Evolutionary conservation across 306 rosid species (phyloP).

Genomic region (Cicer bijugum): DNA sequence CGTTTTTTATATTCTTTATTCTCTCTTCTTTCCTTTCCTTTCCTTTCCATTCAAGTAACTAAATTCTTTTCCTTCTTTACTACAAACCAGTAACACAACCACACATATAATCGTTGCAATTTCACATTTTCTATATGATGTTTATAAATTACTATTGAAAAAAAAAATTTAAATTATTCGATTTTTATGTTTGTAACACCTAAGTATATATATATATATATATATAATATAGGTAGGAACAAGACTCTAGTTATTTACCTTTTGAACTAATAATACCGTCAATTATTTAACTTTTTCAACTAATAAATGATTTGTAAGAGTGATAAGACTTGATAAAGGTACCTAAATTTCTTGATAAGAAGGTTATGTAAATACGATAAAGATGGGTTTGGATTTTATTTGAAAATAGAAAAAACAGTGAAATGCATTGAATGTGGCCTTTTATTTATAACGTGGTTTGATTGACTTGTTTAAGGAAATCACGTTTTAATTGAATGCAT

Average conservation of each 20-base stretch:
- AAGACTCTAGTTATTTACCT: too few species aligned
- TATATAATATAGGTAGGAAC: too few species aligned
- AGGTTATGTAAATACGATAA: slow-evolving; percentile 23
- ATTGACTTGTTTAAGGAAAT: slow-evolving; percentile 47
- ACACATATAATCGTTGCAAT: too few species aligned
- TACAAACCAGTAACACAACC: too few species aligned
- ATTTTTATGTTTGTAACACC: too few species aligned
- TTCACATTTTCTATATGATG: too few species aligned
- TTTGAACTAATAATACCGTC: too few species aligned
- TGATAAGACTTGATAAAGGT: not conserved
- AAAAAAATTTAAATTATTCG: too few species aligned
- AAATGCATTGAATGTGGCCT: slow-evolving; percentile 38
- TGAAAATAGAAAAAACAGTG: slow-evolving; percentile 33
- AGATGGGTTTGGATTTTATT: slow-evolving; percentile 44
- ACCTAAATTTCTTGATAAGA: slow-evolving; percentile 18
- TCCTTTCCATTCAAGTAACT: slow-evolving; percentile 6
- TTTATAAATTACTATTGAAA: too few species aligned
- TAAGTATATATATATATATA: too few species aligned
- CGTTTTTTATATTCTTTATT: not conserved
- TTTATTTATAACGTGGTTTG: slow-evolving; percentile 46
- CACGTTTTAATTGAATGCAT: slow-evolving; percentile 8
- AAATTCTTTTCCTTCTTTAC: not conserved
- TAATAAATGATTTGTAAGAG: not conserved
- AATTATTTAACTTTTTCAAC: too few species aligned
- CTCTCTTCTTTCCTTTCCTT: not conserved